Base-by-base conservation (phyloP, 768 basidiomycete genomes). In the Favolaschia claudopus region DNA sequence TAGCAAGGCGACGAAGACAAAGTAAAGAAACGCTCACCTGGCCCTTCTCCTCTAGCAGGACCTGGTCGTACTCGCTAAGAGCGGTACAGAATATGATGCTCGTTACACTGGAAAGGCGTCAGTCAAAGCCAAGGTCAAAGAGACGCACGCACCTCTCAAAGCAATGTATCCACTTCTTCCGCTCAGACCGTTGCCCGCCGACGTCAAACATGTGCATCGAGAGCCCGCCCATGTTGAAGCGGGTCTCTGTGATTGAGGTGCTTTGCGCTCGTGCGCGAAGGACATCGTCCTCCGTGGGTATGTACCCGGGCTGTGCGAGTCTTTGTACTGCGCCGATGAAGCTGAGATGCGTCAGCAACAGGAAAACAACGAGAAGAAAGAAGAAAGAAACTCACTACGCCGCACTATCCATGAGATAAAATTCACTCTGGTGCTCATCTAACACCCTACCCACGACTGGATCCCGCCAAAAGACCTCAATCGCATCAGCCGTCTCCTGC, bases 351-450 rank as follows among this genome's bases (percentile, higher is more conserved):
- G 47, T 48, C 4, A 40, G 20, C 32, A 13, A 62, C 57, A 22
- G 39, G n/a, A n/a, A n/a, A n/a, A n/a, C n/a, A 12, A 17, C 49
- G 20, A 0, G 32, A 29, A 7, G 12, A 37, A 39, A 12, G 20
- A 15, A 28, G 31, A 22, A 25, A 22, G 1, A 15, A 14, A 80
- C 87, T 69, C 58, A 89, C 87, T 92, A 92, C 32, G 80, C 77
- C 0, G 91, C 91, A 33, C 85, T 88, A 68, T 92, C 91, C 89
- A 91, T 92, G 19, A 93, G 76, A 67, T 92, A 92, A 66, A 91
- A 92, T 56, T 89, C 86, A 68, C 73, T 81, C 13, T 69, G 69
- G 52, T 81, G 79, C 58, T 69, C 67, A 62, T 70, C 69, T 20
- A 67, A 47, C 6, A 70, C 54, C 12, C 61, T 51, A 15, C 33